Evolutionary conservation across 768 basidiomycete genomes (phyloP), one percentile per base, ranked within the genome.

Genomic region (Lentinus brumalis): DNA sequence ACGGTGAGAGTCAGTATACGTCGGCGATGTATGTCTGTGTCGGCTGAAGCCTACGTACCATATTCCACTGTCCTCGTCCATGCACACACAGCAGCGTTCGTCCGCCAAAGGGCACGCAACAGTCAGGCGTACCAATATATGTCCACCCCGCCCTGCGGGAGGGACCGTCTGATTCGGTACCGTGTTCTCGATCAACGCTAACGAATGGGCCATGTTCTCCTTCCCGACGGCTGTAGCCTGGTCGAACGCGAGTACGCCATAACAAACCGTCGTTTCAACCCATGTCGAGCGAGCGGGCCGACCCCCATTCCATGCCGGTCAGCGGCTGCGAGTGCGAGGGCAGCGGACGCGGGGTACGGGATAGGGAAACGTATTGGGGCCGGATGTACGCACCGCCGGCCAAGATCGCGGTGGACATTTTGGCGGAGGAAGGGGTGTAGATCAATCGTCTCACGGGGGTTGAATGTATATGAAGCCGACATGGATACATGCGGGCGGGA

Each of bases 401-500:
- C 73, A 86, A 84, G 45, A 90, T 76, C 5, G 86, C 96, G 14
- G 87, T 88, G 77, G 94, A 96, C 56, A 96, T 79, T 53, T 95
- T 86, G 63, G 92, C 84, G 56, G 95, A 81, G 81, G 94, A 95
- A 0, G 96, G 96, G 70, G 95, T 95, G 78, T 87, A 96, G 62
- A 98, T 88, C 42, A 98, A 94, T 1, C 96, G 96, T 16, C 97
- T 79, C 7, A 96, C 83, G 1, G 96, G 93, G 7, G 80, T 63
- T 87, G 87, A 59, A 88, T 81, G 77, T 91, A 88, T 61, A 96
- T 88, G 67, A 98, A 79, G 7, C 95, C 96, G 53, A 98, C 84
- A 16, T 94, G 96, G 71, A 96, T 91, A 74, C 92, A 94, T 30
- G 86, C 91, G 73, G 87, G 91, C 9, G 94, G 93, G 71, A 95